These are phyloP conservation scores for Xylariaceae sp. DNA, from an alignment of 2,329 filamentous ascomycete species.

Conservation along the genomic window DNA sequence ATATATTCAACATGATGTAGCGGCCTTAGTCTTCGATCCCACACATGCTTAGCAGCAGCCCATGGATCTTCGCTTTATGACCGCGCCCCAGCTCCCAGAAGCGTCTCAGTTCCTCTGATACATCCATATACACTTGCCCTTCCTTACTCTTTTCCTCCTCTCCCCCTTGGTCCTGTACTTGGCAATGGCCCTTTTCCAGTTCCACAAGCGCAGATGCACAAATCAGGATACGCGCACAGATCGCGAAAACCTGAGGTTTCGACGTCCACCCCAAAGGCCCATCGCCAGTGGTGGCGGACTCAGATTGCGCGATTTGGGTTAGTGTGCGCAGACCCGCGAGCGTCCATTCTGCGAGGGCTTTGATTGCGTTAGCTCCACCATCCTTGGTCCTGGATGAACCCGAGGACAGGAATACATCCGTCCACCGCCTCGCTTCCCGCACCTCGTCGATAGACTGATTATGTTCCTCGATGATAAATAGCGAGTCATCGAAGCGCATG, in stretches of 20 bases:
- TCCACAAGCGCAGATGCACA: slow-evolving; percentile 45
- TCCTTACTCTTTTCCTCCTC: background rate
- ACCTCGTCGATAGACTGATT: slow-evolving; percentile 92
- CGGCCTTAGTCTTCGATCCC: slow-evolving; percentile 8
- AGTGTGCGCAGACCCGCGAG: slow-evolving; percentile 56
- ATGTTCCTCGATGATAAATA: slow-evolving; percentile 90
- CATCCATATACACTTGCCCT: slow-evolving; percentile 5
- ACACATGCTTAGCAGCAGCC: slow-evolving; percentile 39
- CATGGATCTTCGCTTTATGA: slow-evolving; percentile 32
- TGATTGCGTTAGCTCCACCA: slow-evolving; percentile 27
- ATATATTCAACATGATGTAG: background rate
- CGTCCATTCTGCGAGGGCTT: slow-evolving; percentile 55
- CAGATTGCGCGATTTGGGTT: slow-evolving; percentile 34
- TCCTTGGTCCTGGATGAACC: background rate
- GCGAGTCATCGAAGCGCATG: slow-evolving; percentile 64
- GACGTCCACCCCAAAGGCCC: slow-evolving; percentile 77
- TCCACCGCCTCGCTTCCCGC: slow-evolving; percentile 76
- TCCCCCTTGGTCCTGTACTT: background rate
- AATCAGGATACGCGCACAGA: slow-evolving; percentile 59
- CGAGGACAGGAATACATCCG: slow-evolving; percentile 50
- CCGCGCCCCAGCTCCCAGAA: slow-evolving; percentile 34
- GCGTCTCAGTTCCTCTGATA: slow-evolving; percentile 31
- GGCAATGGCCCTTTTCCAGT: background rate
- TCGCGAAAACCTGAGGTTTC: slow-evolving; percentile 69
- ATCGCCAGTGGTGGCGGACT: slow-evolving; percentile 49